Conservation (phyloP, 202 grass and related monocot species). For the Panicum hallii region DNA sequence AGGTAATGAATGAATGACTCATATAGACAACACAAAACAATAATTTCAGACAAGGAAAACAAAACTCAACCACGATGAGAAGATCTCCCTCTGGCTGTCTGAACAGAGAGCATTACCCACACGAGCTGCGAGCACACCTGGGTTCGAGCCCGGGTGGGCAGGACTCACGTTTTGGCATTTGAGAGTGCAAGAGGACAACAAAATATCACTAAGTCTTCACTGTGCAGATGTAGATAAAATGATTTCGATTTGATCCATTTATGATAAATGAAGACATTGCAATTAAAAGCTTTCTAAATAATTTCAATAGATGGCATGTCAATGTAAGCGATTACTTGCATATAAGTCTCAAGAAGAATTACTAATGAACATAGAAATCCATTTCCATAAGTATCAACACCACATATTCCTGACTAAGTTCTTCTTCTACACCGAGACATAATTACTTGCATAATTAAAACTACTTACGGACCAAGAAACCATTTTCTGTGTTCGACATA, state of each 20-base stretch:
- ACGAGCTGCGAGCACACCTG: background rate
- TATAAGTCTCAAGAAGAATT: background rate
- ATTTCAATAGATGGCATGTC: background rate
- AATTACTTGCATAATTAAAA: too few relatives aligned
- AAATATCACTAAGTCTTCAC: background rate
- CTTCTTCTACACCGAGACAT: background rate
- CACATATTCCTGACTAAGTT: background rate
- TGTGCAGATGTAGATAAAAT: background rate
- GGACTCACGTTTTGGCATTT: background rate
- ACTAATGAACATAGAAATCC: background rate
- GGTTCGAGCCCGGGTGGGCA: background rate
- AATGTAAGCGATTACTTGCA: background rate
- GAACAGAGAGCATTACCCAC: background rate
- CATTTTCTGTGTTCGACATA: background rate
- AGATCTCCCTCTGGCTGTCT: background rate
- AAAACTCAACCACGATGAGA: background rate
- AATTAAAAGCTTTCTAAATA: constrained; percentile 23
- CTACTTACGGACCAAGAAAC: background rate
- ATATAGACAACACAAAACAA: constrained; percentile 20
- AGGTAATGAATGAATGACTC: constrained; percentile 46
- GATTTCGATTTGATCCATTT: background rate
- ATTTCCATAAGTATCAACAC: background rate
- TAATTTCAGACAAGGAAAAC: background rate
- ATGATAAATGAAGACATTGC: background rate
- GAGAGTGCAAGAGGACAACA: constrained; percentile 1